Percentiles rank a stretch among this genome's conserved stretches.
Evolutionary conservation across 2,329 filamentous ascomycete genomes (phyloP).

Genomic region (Aspergillus piperis): DNA sequence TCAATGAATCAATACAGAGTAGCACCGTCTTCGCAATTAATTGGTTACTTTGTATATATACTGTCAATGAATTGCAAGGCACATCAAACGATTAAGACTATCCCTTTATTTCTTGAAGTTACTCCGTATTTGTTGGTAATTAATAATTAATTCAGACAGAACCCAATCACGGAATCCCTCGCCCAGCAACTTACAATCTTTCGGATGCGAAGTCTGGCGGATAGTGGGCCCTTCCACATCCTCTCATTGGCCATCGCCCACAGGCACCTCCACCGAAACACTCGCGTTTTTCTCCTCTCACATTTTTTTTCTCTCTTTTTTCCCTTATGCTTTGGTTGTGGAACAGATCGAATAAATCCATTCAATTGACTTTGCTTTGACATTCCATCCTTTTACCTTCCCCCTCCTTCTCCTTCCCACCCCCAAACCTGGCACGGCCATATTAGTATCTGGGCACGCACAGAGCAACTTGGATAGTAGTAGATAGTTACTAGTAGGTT

Average conservation of each 20-base stretch:
- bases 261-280: neutral
- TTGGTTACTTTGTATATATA: too few relatives aligned
- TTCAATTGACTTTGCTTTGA: neutral
- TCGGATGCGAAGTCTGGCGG: conserved; percentile 11
- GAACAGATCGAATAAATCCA: neutral
- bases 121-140: neutral
- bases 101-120: too few relatives aligned
- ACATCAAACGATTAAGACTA: too few relatives aligned
- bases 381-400: neutral
- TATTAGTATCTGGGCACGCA: too few relatives aligned
- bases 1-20: too few relatives aligned
- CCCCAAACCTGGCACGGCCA: too few relatives aligned
- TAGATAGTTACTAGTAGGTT: too few relatives aligned
- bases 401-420: too few relatives aligned
- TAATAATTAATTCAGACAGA: neutral
- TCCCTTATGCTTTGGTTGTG: too few relatives aligned
- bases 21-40: too few relatives aligned
- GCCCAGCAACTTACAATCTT: neutral
- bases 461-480: too few relatives aligned
- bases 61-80: too few relatives aligned
- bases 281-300: neutral
- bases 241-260: neutral
- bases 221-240: conserved; percentile 7
- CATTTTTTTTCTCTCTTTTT: neutral
- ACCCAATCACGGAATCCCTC: neutral